phyloP scores from a whole-genome alignment of 2,329 filamentous ascomycete genomes.

The Ophiostoma ips region DNA sequence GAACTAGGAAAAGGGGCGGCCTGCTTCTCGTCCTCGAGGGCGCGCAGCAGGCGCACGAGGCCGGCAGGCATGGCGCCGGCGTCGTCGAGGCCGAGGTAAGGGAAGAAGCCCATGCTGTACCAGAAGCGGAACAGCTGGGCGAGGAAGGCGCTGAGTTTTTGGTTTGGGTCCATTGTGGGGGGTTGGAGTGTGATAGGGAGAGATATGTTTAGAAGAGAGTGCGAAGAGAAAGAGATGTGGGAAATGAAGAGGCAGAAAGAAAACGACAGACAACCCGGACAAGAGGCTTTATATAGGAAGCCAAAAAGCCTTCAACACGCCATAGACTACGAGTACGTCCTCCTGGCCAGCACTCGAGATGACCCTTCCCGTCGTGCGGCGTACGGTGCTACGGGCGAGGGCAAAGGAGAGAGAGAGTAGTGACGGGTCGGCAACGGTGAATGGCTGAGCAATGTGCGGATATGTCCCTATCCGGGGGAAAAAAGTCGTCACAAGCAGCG shows the following conservation, averaged over 20 bases:
- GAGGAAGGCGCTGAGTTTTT: constrained; percentile 3
- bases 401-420: not conserved
- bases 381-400: no score
- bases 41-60: constrained; percentile 6
- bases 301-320: no score
- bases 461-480: not conserved
- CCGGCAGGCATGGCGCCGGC: not conserved
- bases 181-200: not conserved
- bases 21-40: constrained; percentile 3
- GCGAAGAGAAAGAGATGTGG: no score
- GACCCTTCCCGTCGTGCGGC: no score
- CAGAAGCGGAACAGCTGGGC: constrained; percentile 11
- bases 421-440: not conserved
- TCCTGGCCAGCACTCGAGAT: no score
- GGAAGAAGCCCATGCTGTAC: constrained; percentile 9
- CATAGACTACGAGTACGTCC: no score
- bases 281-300: no score
- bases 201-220: not conserved
- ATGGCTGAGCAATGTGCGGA: not conserved
- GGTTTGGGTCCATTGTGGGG: not conserved
- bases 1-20: accelerated
- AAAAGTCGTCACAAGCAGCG: not conserved
- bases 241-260: no score
- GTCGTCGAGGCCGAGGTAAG: constrained; percentile 5
- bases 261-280: no score